Conservation (phyloP, 345 rosid genomes). For the Camelina hispida region DNA sequence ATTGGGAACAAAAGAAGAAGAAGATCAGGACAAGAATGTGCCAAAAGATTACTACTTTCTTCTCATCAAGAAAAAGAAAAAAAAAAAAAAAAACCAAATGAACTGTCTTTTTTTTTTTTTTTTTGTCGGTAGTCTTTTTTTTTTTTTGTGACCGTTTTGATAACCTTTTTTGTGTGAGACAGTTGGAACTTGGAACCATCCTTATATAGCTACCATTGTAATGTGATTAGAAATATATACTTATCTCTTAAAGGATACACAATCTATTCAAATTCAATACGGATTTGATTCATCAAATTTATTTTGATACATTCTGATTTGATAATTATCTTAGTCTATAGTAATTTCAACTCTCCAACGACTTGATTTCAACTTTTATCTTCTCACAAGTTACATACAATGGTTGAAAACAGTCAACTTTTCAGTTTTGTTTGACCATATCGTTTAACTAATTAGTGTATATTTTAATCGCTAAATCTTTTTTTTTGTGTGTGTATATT, state of each 20-base stretch:
- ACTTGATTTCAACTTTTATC: background rate
- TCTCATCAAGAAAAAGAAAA: too few species aligned
- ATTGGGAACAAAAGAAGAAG: conserved; percentile 32
- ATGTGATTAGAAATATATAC: background rate
- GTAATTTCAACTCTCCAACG: background rate
- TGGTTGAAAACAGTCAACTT: conserved; percentile 25
- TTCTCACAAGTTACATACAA: too few species aligned
- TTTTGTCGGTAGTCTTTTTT: conserved; percentile 44
- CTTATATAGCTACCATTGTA: conserved; percentile 8
- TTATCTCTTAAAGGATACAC: background rate
- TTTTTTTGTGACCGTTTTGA: conserved; percentile 35
- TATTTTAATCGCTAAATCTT: background rate
- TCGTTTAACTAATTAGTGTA: background rate
- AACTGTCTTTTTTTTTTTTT: conserved; percentile 23
- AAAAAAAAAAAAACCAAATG: background rate
- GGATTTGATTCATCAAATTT: background rate
- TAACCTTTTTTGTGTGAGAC: conserved; percentile 39
- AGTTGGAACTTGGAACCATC: conserved; percentile 41
- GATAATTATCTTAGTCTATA: background rate
- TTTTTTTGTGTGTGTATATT: background rate
- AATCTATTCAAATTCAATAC: background rate
- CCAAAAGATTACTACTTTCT: conserved; percentile 34
- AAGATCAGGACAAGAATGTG: conserved; percentile 39
- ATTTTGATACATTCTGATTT: background rate
- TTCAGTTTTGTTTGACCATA: conserved; percentile 18